Percentiles rank a stretch among this genome's conserved stretches.
These are phyloP conservation scores for Immersiporthe knoxdaviesiana DNA, from an alignment of 2,329 filamentous ascomycete genomes.

Conservation along the genomic window DNA sequence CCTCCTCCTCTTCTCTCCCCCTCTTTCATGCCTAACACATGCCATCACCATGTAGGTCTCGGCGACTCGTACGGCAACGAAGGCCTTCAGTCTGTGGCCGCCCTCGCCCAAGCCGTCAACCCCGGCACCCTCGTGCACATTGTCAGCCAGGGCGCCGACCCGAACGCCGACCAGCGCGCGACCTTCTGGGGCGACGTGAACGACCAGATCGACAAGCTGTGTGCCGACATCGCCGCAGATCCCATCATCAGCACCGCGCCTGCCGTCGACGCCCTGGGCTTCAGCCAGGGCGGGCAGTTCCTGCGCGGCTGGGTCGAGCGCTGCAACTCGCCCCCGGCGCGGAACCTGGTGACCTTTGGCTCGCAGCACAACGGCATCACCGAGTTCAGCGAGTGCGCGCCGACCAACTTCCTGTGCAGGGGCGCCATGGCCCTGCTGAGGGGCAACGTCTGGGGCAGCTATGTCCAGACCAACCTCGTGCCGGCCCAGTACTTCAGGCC, in stretches of 20 bases:
- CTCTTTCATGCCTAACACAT: constrained; percentile 4
- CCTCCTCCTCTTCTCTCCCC: background rate
- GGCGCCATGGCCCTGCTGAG: constrained; percentile 77
- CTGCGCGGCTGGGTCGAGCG: constrained; percentile 88
- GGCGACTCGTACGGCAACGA: constrained; percentile 76
- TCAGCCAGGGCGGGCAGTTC: constrained; percentile 96
- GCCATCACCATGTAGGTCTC: constrained; percentile 43
- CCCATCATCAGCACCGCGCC: constrained; percentile 81
- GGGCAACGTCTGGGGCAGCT: constrained; percentile 77
- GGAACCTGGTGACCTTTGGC: constrained; percentile 84
- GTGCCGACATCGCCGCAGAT: constrained; percentile 73
- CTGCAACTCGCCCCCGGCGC: constrained; percentile 76
- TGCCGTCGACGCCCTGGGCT: constrained; percentile 87
- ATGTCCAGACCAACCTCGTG: constrained; percentile 79
- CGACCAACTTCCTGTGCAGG: constrained; percentile 78
- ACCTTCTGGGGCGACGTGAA: constrained; percentile 93
- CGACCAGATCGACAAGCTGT: constrained; percentile 75
- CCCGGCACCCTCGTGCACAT: constrained; percentile 85
- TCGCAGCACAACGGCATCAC: constrained; percentile 91
- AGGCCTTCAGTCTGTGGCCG: constrained; percentile 71
- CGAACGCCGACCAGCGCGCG: constrained; percentile 72
- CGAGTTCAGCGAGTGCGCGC: constrained; percentile 74
- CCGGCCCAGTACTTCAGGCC: constrained; percentile 95
- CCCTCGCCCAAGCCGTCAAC: constrained; percentile 72
- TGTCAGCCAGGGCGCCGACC: constrained; percentile 70